Conservation (phyloP, 2,329 filamentous ascomycete species). For the Sporothrix brasiliensis region DNA sequence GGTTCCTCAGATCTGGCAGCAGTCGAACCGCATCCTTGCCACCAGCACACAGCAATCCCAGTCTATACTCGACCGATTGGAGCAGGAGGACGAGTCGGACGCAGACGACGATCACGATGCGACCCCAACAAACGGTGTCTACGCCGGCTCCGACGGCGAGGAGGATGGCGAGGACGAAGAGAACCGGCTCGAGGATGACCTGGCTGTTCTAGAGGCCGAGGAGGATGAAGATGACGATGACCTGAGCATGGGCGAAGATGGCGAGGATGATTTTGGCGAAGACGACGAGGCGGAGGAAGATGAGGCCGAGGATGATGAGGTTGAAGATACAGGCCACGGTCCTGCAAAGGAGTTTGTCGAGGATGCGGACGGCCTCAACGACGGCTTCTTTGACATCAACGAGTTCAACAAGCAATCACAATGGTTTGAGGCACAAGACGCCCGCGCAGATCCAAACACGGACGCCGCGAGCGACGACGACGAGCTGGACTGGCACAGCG, state of each 20-base stretch:
- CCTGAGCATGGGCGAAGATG: conserved; percentile 43
- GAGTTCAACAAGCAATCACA: conserved; percentile 95
- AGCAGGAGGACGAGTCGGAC: conserved; percentile 50
- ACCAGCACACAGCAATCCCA: conserved; percentile 56
- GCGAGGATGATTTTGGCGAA: conserved; percentile 43
- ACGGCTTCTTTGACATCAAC: conserved; percentile 97
- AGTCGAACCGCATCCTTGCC: conserved; percentile 78
- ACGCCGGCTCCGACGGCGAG: conserved; percentile 30
- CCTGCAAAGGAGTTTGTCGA: conserved; percentile 61
- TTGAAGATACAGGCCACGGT: conserved; percentile 54
- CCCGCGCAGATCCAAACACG: conserved; percentile 72
- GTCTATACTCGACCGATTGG: conserved; percentile 52
- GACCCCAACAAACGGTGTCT: conserved; percentile 43
- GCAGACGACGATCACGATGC: conserved; percentile 46
- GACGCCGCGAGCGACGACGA: conserved; percentile 79
- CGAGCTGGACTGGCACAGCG: conserved; percentile 76
- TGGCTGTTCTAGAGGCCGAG: conserved; percentile 36
- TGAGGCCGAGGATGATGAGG: conserved; percentile 48
- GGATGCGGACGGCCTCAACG: conserved; percentile 85
- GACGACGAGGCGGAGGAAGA: conserved; percentile 44
- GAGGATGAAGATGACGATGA: conserved; percentile 48
- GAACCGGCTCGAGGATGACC: conserved; percentile 47
- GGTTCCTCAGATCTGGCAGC: conserved; percentile 89
- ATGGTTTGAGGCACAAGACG: conserved; percentile 84
- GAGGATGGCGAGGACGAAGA: conserved; percentile 46